These are phyloP conservation scores for Pseudogymnoascus sp. DNA, from an alignment of 2,329 filamentous ascomycete genomes.

Conservation along the genomic window DNA sequence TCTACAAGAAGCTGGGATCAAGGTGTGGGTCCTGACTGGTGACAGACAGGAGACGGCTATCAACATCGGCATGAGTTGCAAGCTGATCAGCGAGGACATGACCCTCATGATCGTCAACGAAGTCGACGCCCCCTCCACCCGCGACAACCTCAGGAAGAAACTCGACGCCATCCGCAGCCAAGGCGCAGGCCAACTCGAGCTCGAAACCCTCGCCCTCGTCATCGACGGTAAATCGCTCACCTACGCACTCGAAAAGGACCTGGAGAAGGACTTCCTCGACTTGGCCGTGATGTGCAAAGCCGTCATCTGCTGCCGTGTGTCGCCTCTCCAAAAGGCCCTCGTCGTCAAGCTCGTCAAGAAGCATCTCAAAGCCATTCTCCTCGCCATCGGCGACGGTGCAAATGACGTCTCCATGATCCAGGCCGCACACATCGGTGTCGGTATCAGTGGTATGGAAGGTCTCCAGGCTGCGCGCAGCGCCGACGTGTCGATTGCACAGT, in stretches of 20 bases:
- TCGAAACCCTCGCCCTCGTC: slow-evolving; percentile 80
- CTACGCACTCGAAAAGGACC: slow-evolving; percentile 82
- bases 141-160: slow-evolving; percentile 89
- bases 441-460: slow-evolving; percentile 95
- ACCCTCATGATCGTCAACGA: slow-evolving; percentile 95
- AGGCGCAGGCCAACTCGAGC: slow-evolving; percentile 64
- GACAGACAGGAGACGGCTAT: slow-evolving; percentile 98
- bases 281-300: slow-evolving; percentile 94
- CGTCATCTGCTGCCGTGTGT: slow-evolving; percentile 97
- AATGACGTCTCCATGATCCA: slow-evolving; percentile 99
- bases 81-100: slow-evolving; percentile 98
- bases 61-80: slow-evolving; percentile 99
- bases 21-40: slow-evolving; percentile 96
- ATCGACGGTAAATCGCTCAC: slow-evolving; percentile 96
- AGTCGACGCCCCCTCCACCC: slow-evolving; percentile 67
- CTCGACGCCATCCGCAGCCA: slow-evolving; percentile 83
- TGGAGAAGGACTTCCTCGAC: slow-evolving; percentile 90
- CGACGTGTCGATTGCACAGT: slow-evolving; percentile 92
- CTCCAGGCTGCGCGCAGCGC: slow-evolving; percentile 92
- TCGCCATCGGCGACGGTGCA: slow-evolving; percentile 94
- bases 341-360: slow-evolving; percentile 96
- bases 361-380: slow-evolving; percentile 80
- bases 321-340: slow-evolving; percentile 90
- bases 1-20: slow-evolving; percentile 91
- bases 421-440: slow-evolving; percentile 93